Evolutionary conservation across 768 basidiomycete genomes (phyloP), one percentile per base, ranked within the genome.

Genomic region (Mycena vulgaris): DNA sequence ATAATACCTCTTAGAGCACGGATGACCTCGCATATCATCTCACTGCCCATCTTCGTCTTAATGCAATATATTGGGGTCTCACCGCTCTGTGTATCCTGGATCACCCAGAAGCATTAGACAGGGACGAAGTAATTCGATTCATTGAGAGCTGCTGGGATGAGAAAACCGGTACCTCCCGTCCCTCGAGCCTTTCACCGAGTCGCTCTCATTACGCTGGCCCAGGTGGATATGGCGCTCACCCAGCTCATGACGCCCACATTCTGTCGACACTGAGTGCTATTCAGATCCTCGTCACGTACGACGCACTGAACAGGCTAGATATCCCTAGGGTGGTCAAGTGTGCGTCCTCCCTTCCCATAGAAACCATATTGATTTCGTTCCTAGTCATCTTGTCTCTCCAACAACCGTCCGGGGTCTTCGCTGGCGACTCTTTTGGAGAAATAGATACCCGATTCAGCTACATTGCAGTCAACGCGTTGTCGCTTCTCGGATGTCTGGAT

Each of bases 121-220:
- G 91, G 45, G 90, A 95, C 28, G 95, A 95, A 71, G 94, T 94
- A 88, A 88, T 99, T 33, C 86, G 87, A 3, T 99, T 94, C 78
- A 95, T 98, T 59, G 88, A 96, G 90, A 92, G 90, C 73, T 99
- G 98, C 79, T 99, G 96, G 96, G 93, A 97, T 76, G 92, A 96
- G 14, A 90, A 95, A 81, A 89, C 90, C 83, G 97, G 96, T 87
- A 64, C 71, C 75, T 69, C 64, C 66, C 75, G 47, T 69, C 37
- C 28, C 30, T 65, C 53, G 33, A 16, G 42, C 39, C 30, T 56
- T 59, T 64, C 27, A 16, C 60, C 61, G 37, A 27, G 47, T 17
- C 25, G 47, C 23, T 48, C 40, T 47, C 31, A 23, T 73, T 51
- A 42, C 49, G 25, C 1, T 47, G 27, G 33, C 68, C 27, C 74